Evolutionary conservation across 352 stramenopile genomes (phyloP).

Genomic region (Phytophthora melonis): DNA sequence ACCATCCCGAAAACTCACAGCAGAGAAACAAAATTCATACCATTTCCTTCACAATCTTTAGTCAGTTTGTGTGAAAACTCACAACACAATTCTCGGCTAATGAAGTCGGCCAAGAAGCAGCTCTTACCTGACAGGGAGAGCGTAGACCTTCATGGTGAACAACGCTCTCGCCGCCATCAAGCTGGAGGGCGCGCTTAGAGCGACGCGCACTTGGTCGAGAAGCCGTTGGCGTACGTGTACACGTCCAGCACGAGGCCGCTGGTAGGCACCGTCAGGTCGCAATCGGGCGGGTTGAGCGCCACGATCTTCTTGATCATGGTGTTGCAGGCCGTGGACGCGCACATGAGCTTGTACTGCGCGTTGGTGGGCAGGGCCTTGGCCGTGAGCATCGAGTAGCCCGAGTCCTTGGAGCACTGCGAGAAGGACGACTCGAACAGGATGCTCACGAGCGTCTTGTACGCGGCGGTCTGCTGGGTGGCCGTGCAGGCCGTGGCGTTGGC

Average conservation of each 20-base stretch:
- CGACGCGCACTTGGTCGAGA: constrained; percentile 21
- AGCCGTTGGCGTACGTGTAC: constrained; percentile 26
- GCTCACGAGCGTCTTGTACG: constrained; percentile 19
- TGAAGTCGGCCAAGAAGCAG: neutral
- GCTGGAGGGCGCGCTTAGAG: neutral
- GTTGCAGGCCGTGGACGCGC: constrained; percentile 30
- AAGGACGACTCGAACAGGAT: constrained; percentile 23
- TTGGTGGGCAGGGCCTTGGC: constrained; percentile 29
- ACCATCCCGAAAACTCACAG: neutral
- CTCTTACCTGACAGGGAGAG: neutral
- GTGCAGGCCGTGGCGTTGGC: constrained; percentile 19
- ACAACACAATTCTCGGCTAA: neutral
- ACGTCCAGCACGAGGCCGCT: constrained; percentile 39
- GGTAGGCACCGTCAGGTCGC: constrained; percentile 32
- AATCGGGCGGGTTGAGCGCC: constrained; percentile 30
- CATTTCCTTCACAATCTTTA: neutral
- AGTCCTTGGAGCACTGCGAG: constrained; percentile 24
- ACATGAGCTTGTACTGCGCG: constrained; percentile 37
- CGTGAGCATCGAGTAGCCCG: constrained; percentile 38
- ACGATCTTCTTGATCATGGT: constrained; percentile 27
- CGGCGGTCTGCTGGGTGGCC: constrained; percentile 23
- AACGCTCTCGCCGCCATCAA: neutral
- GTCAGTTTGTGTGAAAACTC: neutral
- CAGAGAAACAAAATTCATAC: neutral
- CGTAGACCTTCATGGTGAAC: neutral